These are phyloP conservation scores for Decorospora gaudefroyi DNA, from an alignment of 2,329 filamentous ascomycete species.

Conservation along the genomic window DNA sequence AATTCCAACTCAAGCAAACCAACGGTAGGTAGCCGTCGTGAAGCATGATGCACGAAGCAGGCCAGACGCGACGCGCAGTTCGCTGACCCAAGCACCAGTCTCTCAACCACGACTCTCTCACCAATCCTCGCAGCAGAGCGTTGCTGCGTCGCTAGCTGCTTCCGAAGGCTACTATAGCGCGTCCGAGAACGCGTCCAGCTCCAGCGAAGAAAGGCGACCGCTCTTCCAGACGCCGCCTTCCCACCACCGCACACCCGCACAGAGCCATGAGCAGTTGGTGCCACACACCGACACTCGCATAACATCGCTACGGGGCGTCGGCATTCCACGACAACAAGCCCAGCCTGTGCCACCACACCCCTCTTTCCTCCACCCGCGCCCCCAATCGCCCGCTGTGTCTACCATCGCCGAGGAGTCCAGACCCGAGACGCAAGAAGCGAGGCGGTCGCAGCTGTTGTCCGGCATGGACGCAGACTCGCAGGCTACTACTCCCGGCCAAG, in stretches of 20 bases:
- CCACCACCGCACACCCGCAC: slow-evolving; percentile 39
- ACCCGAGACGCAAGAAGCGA: slow-evolving; percentile 32
- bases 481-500: slow-evolving; percentile 65
- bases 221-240: slow-evolving; percentile 45
- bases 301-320: slow-evolving; percentile 42
- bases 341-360: slow-evolving; percentile 14
- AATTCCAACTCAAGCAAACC: slow-evolving; percentile 49
- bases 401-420: slow-evolving; percentile 41
- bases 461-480: slow-evolving; percentile 44
- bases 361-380: slow-evolving; percentile 22
- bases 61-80: slow-evolving; percentile 8
- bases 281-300: slow-evolving; percentile 32
- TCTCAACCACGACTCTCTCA: slow-evolving; percentile 49
- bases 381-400: slow-evolving; percentile 36
- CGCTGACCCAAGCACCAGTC: slow-evolving; percentile 38
- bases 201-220: slow-evolving; percentile 40
- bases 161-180: slow-evolving; percentile 58
- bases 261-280: slow-evolving; percentile 47
- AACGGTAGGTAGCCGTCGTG: slow-evolving; percentile 45
- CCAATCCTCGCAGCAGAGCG: slow-evolving; percentile 52
- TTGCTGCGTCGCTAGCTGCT: slow-evolving; percentile 55
- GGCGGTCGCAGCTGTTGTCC: slow-evolving; percentile 24
- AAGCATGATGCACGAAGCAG: too few relatives aligned
- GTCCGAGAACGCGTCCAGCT: slow-evolving; percentile 48
- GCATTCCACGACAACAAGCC: slow-evolving; percentile 39